Conservation (phyloP, 2,329 filamentous ascomycete species). For the Nigrospora sphaerica region DNA sequence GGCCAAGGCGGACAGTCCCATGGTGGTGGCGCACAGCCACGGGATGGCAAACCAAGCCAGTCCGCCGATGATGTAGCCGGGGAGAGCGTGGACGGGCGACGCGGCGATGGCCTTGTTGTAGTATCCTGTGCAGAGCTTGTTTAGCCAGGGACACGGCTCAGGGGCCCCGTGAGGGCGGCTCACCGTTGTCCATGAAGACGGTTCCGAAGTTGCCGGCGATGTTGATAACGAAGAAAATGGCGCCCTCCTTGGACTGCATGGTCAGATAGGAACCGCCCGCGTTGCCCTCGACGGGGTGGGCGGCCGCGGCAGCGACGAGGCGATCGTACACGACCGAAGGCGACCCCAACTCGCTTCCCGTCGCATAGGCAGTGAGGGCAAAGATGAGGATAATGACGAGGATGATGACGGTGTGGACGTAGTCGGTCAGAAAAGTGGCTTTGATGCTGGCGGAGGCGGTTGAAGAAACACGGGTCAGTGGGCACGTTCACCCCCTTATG, state of each 20-base stretch:
- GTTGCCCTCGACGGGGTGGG: slow-evolving; percentile 72
- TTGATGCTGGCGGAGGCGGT: slow-evolving; percentile 49
- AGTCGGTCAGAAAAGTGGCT: slow-evolving; percentile 78
- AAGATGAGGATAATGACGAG: slow-evolving; percentile 80
- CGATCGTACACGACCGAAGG: slow-evolving; percentile 70
- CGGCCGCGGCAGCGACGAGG: slow-evolving; percentile 56
- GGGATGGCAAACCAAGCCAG: slow-evolving; percentile 87
- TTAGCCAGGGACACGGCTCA: background rate
- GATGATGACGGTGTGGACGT: slow-evolving; percentile 71
- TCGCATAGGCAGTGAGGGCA: slow-evolving; percentile 72
- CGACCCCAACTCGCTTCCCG: slow-evolving; percentile 62
- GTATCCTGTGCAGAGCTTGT: slow-evolving; percentile 53
- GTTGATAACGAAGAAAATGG: slow-evolving; percentile 85
- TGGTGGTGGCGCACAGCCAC: slow-evolving; percentile 79
- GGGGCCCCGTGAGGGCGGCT: background rate
- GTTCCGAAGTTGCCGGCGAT: slow-evolving; percentile 53
- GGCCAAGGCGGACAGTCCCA: slow-evolving; percentile 73
- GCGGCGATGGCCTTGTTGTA: slow-evolving; percentile 84
- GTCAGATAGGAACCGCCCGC: slow-evolving; percentile 77
- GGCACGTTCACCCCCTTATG: background rate
- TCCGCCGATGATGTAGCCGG: slow-evolving; percentile 31
- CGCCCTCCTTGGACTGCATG: slow-evolving; percentile 72
- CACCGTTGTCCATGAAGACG: slow-evolving; percentile 47
- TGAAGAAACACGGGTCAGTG: no score
- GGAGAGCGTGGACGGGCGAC: slow-evolving; percentile 2